Percentiles rank a stretch among this genome's conserved stretches.
Evolutionary conservation across 2,329 filamentous ascomycete genomes (phyloP).

Genomic region (Colletotrichum filicis): DNA sequence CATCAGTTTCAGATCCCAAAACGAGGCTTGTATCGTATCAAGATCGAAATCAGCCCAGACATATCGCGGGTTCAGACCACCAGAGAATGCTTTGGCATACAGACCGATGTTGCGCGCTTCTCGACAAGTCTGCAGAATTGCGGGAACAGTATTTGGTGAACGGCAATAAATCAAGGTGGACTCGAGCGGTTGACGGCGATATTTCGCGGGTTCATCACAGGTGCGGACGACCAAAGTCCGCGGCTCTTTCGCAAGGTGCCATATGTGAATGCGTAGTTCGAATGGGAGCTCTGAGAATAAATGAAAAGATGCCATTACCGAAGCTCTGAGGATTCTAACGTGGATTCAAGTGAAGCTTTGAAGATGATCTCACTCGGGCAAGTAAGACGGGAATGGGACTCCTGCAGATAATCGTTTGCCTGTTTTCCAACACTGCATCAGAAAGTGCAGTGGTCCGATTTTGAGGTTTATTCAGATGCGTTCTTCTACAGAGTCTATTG

Average conservation of each 20-base stretch:
- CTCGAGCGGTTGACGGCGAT: background rate
- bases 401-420: too few relatives aligned
- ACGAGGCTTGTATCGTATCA: background rate
- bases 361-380: too few relatives aligned
- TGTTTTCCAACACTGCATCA: too few relatives aligned
- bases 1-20: background rate
- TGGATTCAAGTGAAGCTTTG: too few relatives aligned
- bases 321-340: background rate
- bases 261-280: background rate
- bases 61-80: background rate
- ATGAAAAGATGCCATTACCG: background rate
- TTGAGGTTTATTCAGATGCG: too few relatives aligned
- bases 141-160: background rate
- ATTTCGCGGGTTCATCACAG: background rate
- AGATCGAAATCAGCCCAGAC: background rate
- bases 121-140: background rate
- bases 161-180: background rate
- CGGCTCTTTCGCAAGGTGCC: background rate
- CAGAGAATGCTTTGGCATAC: background rate
- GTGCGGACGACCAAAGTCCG: background rate
- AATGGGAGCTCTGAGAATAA: background rate
- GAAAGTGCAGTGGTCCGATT: too few relatives aligned
- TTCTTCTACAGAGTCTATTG: too few relatives aligned
- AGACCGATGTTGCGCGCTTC: background rate
- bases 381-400: too few relatives aligned